Base-by-base conservation (phyloP, 2,329 filamentous ascomycete species). In the Colletotrichum zoysiae region DNA sequence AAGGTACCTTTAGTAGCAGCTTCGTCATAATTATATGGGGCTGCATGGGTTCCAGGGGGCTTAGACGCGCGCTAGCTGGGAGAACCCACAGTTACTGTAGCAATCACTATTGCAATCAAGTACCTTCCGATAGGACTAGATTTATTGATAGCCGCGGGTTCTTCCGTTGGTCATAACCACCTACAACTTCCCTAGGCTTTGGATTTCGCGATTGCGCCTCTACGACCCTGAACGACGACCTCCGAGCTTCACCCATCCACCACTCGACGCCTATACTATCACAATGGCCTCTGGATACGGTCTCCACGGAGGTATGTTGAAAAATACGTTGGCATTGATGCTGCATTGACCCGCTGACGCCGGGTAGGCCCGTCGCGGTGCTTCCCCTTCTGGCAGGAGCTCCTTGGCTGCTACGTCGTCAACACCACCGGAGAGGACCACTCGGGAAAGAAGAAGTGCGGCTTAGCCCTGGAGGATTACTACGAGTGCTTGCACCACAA, bases 381-480 rank as follows among this genome's bases (percentile, higher is more conserved):
- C 91, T 98, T 97, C 87, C 94, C 95, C 81, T 99, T 98, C 90
- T 99, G 96, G 96, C 96, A 99, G 86, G 96, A 99, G 85, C 91
- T 98, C 76, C 93, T 99, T 81, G 95, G 95, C 79, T 99, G 96
- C 90, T 99, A 99, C 83, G 95, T 98, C 73, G 91, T 97, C 81
- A 98, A 98, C 86, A 94, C 94, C 67, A 89, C 88, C 75, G 86
- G 92, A 75, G 93, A 95, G 67, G 92, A 95, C 79, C 87, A 90
- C 76, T 89, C 90, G 20, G 94, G 94, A 77, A 96, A 95, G 86
- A 92, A 91, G 83, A 97, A 97, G 85, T 99, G 97, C 82, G 85
- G 88, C 23, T 92, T 93, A 20, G 89, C 91, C 5, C 87, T 98
- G 76, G 96, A 99, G 82, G 96, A 99, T 82, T 99, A 99, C 87